Evolutionary conservation across 306 rosid genomes (phyloP), one percentile per base, ranked within the genome.

Genomic region (Fragaria vesca): DNA sequence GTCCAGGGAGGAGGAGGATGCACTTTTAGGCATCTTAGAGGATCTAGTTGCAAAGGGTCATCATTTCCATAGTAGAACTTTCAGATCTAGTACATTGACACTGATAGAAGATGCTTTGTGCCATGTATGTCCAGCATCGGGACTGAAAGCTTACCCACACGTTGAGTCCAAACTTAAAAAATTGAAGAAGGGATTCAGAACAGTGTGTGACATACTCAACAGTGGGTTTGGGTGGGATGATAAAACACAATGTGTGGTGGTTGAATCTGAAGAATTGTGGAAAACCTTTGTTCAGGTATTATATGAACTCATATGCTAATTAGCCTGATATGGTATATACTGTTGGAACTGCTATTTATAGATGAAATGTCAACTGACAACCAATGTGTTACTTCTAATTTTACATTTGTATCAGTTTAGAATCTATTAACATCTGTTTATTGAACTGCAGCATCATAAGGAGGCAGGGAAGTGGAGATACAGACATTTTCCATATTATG

Each of bases 1-100:
- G 78, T 61, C 78, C 46, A 62, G 9, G 51, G 78, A 75, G 43
- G 78, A 75, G 60, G 78, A 61, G 71, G 71, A 46, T 43, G 71
- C 71, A 43, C 78, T 75, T 15, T 62, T 75, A 61, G 30, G 60
- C 43, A 75, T 75, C 43, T 67, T 75, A 60, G 71, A 75, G 71
- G 69, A 75, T 75, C 70, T 75, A 30, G 60, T 75, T 26, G 60
- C 78, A 18, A 61, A 75, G 5, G 78, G 78, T 46, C 42, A 46
- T 47, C 71, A 28, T 18, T 69, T 43, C 38, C 57, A 61, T 26
- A 75, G 34, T 20, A 50, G 13, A 26, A 43, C 45, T 47, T 75
- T 75, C 69, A 75, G 50, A 28, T 20, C 60, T 75, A 58, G 71
- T 61, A 75, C 78, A 43, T 60, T 75, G 71, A 75, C 78, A 43